Base-by-base conservation (phyloP, 495 filamentous ascomycete genomes). In the Trichoderma asperelloides region DNA sequence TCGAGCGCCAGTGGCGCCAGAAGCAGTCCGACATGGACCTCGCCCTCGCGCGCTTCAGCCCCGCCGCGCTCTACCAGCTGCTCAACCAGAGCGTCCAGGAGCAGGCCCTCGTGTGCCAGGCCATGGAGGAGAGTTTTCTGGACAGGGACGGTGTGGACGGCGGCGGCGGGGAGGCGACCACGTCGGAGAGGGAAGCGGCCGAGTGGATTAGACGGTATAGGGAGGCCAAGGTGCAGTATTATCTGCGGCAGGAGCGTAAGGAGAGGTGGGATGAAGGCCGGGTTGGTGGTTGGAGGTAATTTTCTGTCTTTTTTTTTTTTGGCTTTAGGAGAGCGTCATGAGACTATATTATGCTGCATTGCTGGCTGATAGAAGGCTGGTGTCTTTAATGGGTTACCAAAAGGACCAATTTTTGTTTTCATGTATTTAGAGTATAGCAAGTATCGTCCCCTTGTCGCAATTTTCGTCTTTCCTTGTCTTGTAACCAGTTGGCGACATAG, bases 211-310 rank as follows among this genome's bases (percentile, higher is more conserved):
- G 87, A 70, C 78, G 91, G 72, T 89, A 94, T 70, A 80, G 91
- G 68, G 91, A 88, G 66, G 88, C 88, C 51, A 89, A 88, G 73
- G 90, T 89, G 69, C 76, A 88, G 68, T 86, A 88, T 66, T 92
- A 91, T 68, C 82, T 91, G 16, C 81, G 91, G 60, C 86, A 85
- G 71, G 93, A 96, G 79, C 83, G 90, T 65, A 94, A 90, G 76
- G 91, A 91, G 70, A 81, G 94, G 72, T 97, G 94, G 94, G 93
- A 97, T 80, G 93, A 96, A 76, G 92, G 93, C 30, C 84, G 93
- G 68, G 92, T 96, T 66, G 93, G 93, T 0, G 93, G 93, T 0
- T 97, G 93, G 93, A 83, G 93, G 67, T 96, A 81, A 88, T 18
- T 65, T 65, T 23, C n/a, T n/a, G n/a, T 68, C 40, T 63, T 67